Conservation (phyloP, 139 green algal genomes). For the Tetraselmis chui region DNA sequence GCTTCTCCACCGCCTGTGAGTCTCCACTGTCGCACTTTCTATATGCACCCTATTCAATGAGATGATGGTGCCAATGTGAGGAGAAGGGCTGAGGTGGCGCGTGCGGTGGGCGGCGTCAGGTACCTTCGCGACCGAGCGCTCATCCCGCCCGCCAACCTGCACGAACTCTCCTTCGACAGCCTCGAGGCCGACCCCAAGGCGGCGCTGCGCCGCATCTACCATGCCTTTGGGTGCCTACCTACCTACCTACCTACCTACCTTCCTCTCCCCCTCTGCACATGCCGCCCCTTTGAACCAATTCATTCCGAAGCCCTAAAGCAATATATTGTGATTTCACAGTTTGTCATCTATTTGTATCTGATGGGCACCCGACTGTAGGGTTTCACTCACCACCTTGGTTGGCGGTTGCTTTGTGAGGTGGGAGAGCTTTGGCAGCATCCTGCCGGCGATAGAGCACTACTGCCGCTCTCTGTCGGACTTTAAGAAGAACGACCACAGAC, state of each 20-base stretch:
- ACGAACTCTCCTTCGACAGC: constrained; percentile 42
- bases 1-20: constrained; percentile 22
- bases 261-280: no score
- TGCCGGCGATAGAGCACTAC: constrained; percentile 19
- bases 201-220: constrained; percentile 37
- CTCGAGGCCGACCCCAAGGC: constrained; percentile 39
- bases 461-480: constrained; percentile 28
- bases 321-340: not conserved
- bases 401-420: constrained; percentile 8
- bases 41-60: not conserved
- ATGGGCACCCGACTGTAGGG: not conserved
- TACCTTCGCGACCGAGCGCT: constrained; percentile 22
- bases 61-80: not conserved
- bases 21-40: not conserved
- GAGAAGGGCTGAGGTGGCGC: not conserved
- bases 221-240: constrained; percentile 24
- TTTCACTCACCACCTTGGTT: not conserved
- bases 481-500: constrained; percentile 43
- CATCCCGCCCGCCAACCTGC: constrained; percentile 19
- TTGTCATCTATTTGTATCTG: not conserved
- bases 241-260: no score
- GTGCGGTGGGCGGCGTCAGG: not conserved
- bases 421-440: not conserved
- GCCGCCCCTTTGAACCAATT: no score
- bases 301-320: no score